A percentile compares a stretch with the other conserved stretches of the same genome.
phyloP scores from a whole-genome alignment of 225 moss, liverwort and hornwort genomes.

The Asterella californica region DNA sequence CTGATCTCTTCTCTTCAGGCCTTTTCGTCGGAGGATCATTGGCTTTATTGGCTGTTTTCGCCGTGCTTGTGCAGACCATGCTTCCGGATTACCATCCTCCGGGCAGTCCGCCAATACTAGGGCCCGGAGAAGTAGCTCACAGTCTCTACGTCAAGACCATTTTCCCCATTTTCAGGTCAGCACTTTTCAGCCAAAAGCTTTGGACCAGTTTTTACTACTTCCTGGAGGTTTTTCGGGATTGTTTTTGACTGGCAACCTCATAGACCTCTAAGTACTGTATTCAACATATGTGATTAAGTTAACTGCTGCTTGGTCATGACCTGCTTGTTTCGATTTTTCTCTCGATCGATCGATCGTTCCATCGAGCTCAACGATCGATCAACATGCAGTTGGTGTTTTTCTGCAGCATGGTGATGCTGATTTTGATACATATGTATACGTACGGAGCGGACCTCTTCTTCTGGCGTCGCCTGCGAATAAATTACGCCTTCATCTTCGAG shows the following conservation, averaged over 20 bases:
- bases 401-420: conserved; percentile 62
- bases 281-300: no score
- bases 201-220: no score
- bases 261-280: no score
- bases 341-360: no score
- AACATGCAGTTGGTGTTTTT: no score
- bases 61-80: conserved; percentile 43
- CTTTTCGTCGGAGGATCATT: conserved; percentile 67
- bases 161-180: conserved; percentile 68
- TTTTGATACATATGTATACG: conserved; percentile 85
- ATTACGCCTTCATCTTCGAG: conserved; percentile 85
- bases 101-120: neutral
- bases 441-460: conserved; percentile 77
- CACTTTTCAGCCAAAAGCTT: no score
- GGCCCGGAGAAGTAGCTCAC: conserved; percentile 20
- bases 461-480: conserved; percentile 80
- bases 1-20: conserved; percentile 38
- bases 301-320: no score
- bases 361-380: no score
- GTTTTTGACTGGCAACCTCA: no score
- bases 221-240: no score
- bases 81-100: conserved; percentile 27
- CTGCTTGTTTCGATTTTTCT: no score
- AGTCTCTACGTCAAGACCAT: conserved; percentile 62
- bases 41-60: conserved; percentile 54